phyloP scores from a whole-genome alignment of 2,329 filamentous ascomycete genomes.

The Coniochaeta hoffmannii region DNA sequence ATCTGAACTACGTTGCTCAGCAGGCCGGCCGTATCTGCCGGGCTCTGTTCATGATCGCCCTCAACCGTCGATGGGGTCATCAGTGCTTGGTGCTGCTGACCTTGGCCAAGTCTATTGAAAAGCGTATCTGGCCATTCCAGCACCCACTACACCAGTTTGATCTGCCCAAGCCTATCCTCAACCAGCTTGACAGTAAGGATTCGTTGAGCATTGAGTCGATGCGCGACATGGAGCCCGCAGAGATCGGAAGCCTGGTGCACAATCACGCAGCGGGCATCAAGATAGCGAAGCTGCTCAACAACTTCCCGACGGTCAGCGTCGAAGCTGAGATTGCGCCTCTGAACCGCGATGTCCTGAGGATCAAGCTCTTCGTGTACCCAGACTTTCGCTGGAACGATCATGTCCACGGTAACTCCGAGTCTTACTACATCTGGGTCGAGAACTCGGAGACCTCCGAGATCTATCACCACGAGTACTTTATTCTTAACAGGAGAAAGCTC shows the following conservation, averaged over 20 bases:
- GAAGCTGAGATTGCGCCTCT: constrained; percentile 93
- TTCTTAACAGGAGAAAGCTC: constrained; percentile 81
- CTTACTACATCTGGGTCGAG: constrained; percentile 98
- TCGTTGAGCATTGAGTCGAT: constrained; percentile 70
- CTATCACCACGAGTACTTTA: constrained; percentile 96
- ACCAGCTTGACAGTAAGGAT: constrained; percentile 77
- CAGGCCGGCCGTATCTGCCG: constrained; percentile 92
- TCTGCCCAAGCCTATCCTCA: constrained; percentile 72
- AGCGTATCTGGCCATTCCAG: constrained; percentile 88
- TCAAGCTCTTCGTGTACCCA: constrained; percentile 76
- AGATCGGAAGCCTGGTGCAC: constrained; percentile 86
- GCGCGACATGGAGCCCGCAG: constrained; percentile 85
- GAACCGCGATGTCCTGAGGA: constrained; percentile 89
- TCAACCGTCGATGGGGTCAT: constrained; percentile 92
- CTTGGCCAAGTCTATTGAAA: constrained; percentile 94
- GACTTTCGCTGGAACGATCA: constrained; percentile 95
- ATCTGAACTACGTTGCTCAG: constrained; percentile 90
- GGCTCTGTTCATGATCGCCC: constrained; percentile 92
- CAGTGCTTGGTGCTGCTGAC: constrained; percentile 88
- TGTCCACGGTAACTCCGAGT: constrained; percentile 88
- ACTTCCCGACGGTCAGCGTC: constrained; percentile 85
- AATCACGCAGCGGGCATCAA: constrained; percentile 82
- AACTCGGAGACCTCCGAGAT: constrained; percentile 97
- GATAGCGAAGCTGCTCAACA: constrained; percentile 73
- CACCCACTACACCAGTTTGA: constrained; percentile 96